Base-by-base conservation (phyloP, 1,284 basidiomycete species). In the Cryptococcus jaspeensis region DNA sequence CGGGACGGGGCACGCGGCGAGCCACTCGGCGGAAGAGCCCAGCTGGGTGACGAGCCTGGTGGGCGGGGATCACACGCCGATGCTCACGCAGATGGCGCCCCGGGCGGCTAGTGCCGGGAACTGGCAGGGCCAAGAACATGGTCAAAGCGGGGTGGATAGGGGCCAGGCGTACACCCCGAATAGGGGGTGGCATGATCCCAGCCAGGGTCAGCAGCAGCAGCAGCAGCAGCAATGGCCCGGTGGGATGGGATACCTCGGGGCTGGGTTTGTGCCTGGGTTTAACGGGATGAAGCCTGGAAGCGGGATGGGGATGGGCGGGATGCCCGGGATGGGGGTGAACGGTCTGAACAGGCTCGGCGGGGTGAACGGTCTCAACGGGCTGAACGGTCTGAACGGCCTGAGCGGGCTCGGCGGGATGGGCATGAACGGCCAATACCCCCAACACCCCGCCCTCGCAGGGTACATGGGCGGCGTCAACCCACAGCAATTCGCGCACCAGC, bases 31-130 rank as follows among this genome's bases (percentile, higher is more conserved):
- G 32, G 70, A 71, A 15, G 74, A 76, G 52, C 73, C 74, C 0
- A 66, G 68, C 49, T 76, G 74, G 74, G 72, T 76, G 5, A 64
- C 73, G 9, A 71, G 69, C 52, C 65, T 76, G 12, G 72, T 76
- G 7, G 74, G 74, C 9, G 70, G 67, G 2, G 56, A 69, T 53
- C 61, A 56, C 6, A 65, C 67, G 7, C 70, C 69, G 18, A 49
- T 49, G 47, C 3, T 22, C n/a, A 36, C 32, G 2, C 62, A 52
- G 16, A 16, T 45, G 39, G 48, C 65, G 41, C 59, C 63, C 6
- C 55, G 63, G 41, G 55, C 61, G 2, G 53, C 52, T 25, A 52
- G 46, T 22, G 50, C 55, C 20, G 44, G 50, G 3, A 23, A 47
- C 28, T 65, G 68, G 64, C 51, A 60, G 36, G 62, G 60, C 8